phyloP scores from a whole-genome alignment of 495 filamentous ascomycete species.

The Corynascus novoguineensis region DNA sequence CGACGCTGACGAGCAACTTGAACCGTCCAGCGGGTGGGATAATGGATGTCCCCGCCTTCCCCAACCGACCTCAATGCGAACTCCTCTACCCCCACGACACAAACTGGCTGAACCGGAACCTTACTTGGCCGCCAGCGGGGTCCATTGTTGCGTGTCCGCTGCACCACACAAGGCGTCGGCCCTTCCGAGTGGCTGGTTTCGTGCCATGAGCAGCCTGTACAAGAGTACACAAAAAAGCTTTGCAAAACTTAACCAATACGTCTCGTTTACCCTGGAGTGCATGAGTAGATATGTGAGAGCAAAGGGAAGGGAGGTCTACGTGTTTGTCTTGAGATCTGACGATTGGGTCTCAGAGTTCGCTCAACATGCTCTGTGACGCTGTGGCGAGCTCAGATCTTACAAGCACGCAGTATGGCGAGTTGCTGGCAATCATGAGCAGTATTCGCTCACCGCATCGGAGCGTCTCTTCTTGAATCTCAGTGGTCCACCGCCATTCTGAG shows the following conservation, averaged over 20 bases:
- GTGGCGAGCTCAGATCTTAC: neutral
- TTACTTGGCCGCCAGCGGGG: neutral
- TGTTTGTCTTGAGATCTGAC: no score
- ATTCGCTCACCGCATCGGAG: neutral
- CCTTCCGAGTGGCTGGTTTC: neutral
- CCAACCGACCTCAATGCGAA: neutral
- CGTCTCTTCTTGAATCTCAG: neutral
- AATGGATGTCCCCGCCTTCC: neutral
- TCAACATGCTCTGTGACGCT: neutral
- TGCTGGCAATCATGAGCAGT: neutral
- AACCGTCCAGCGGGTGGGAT: neutral
- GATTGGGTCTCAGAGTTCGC: conserved; percentile 1
- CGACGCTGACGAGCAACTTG: neutral
- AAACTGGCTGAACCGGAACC: neutral
- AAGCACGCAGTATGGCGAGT: no score
- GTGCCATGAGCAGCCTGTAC: no score
- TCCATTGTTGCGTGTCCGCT: neutral
- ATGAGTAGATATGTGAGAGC: no score
- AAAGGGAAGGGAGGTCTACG: neutral
- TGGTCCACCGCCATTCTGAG: neutral
- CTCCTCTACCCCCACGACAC: neutral
- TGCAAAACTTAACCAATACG: no score
- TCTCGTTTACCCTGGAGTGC: no score
- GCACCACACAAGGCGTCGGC: neutral
- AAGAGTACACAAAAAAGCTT: no score